Base-by-base conservation (phyloP, 306 rosid species). In the Abrus precatorius region DNA sequence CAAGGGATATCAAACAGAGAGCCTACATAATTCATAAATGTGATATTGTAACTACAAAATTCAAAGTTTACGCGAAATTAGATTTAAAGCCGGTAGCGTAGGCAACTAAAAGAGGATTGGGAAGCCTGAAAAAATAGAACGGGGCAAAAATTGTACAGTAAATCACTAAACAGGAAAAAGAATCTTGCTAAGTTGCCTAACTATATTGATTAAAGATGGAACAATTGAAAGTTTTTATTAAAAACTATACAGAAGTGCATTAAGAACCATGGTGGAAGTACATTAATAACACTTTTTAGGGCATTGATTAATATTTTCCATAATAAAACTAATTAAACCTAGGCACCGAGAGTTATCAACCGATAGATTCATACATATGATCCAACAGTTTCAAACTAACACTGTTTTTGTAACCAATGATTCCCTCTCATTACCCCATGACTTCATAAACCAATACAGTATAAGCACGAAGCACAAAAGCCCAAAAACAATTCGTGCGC, bases 351-450 rank as follows among this genome's bases (percentile, higher is more conserved):
- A 29, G n/a, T 47, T 12, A 38, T 48, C 10, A 75, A 63, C 44
- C 11, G 56, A 71, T 61, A 5, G 13, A 72, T 33, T 80, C 60
- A 65, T 20, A 64, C 0, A n/a, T 13, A 54, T 62, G 43, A 53
- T 60, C 59, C 52, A 64, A 73, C 65, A 60, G 27, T 9, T 20
- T 43, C 34, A 62, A 43, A 61, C 66, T 40, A 50, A 52, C 65
- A 61, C 12, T 3, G 30, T 43, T 60, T 48, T 41, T 49, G 47
- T 7, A 64, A 64, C 60, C 60, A 72, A 3, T n/a, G 43, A 64
- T 11, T 54, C 41, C 52, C 54, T 52, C 12, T 38, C 60, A 36
- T 54, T 5, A 66, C 14, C 32, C 52, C 20, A 30, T 13, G 12
- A 64, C 36, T 12, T 28, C 4, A 5, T 60, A 80, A 72, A 40